A percentile compares a stretch with the other conserved stretches of the same genome.
These are phyloP conservation scores for Tricholoma hemisulphureum DNA, from an alignment of 768 basidiomycete species.

Conservation along the genomic window DNA sequence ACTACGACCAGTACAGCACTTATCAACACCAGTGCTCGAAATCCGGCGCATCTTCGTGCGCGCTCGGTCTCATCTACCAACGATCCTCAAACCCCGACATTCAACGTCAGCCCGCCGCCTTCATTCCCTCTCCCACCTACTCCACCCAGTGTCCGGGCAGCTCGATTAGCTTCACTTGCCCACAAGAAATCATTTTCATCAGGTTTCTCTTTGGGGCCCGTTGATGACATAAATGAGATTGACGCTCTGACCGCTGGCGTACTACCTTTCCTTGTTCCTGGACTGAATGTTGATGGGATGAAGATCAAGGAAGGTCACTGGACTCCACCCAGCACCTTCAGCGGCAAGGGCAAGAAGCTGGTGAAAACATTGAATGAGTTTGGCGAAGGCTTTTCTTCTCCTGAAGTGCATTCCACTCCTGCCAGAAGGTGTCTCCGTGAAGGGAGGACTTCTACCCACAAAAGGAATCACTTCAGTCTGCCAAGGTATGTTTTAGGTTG, in stretches of 20 bases:
- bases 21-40: conserved; percentile 27
- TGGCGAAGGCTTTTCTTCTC: conserved; percentile 52
- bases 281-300: conserved; percentile 57
- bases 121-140: conserved; percentile 71
- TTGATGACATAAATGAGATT: conserved; percentile 62
- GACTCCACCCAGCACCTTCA: conserved; percentile 40
- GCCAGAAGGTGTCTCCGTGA: conserved; percentile 33
- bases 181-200: conserved; percentile 67
- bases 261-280: conserved; percentile 65
- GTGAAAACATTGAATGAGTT: conserved; percentile 41
- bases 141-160: conserved; percentile 62
- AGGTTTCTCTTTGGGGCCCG: conserved; percentile 59
- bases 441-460: conserved; percentile 53
- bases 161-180: conserved; percentile 49
- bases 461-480: conserved; percentile 63
- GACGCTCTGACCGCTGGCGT: conserved; percentile 70
- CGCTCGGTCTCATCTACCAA: conserved; percentile 57
- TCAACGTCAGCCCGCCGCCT: conserved; percentile 57
- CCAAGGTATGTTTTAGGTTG: conserved; percentile 49
- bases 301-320: conserved; percentile 49
- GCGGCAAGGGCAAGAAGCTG: conserved; percentile 38
- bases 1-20: conserved; percentile 37
- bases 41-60: conserved; percentile 54
- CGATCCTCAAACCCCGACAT: conserved; percentile 38
- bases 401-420: conserved; percentile 64